These are phyloP conservation scores for Pseudisothecium myosuroides DNA, from an alignment of 225 moss, liverwort and hornwort species.

Conservation along the genomic window DNA sequence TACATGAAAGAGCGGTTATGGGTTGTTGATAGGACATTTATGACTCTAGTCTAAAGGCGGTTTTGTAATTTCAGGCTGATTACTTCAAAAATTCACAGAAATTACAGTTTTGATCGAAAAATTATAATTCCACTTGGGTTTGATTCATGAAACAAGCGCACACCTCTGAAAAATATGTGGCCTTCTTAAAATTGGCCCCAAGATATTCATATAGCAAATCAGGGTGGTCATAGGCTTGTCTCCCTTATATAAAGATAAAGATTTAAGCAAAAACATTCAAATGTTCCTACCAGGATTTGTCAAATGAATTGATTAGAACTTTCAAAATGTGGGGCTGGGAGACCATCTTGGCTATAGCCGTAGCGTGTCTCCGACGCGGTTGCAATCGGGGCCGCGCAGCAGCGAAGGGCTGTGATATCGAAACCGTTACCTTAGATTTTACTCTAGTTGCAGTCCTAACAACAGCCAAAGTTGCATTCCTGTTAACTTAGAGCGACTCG, in stretches of 20 bases:
- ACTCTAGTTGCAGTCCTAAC: neutral
- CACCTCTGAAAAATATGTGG: too few relatives aligned
- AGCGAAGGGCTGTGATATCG: neutral
- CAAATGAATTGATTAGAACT: neutral
- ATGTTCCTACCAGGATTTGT: neutral
- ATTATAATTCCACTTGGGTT: too few relatives aligned
- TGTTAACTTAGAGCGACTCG: neutral
- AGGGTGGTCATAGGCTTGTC: too few relatives aligned
- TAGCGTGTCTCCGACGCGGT: neutral
- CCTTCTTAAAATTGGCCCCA: too few relatives aligned
- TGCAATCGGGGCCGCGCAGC: neutral
- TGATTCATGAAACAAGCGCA: too few relatives aligned
- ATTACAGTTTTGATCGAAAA: too few relatives aligned
- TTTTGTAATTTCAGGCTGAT: too few relatives aligned
- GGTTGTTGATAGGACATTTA: too few relatives aligned
- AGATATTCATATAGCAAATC: too few relatives aligned
- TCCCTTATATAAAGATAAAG: neutral
- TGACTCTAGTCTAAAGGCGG: too few relatives aligned
- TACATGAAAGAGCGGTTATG: too few relatives aligned
- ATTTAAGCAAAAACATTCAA: neutral
- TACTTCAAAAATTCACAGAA: too few relatives aligned
- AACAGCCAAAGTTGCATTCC: neutral
- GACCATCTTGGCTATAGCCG: neutral
- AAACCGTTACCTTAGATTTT: neutral
- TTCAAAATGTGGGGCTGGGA: neutral